These are phyloP conservation scores for Chytriomyces sp. DNA, from an alignment of 192 early-diverging fungal species.

Conservation along the genomic window DNA sequence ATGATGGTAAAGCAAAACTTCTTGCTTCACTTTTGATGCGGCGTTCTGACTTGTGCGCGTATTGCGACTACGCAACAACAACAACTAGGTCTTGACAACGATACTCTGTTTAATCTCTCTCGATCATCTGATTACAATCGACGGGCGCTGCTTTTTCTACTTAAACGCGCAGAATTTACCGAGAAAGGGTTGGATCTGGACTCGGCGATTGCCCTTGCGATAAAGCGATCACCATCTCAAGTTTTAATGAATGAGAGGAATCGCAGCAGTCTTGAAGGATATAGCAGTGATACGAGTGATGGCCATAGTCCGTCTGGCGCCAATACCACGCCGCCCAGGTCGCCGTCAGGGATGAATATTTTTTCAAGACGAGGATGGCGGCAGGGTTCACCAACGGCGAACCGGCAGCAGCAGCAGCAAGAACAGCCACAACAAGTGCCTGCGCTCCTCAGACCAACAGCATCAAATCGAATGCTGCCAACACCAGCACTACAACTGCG, in stretches of 20 bases:
- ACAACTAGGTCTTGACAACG: neutral
- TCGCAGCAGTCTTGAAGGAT: neutral
- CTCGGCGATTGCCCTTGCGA: neutral
- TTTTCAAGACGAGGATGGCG: neutral
- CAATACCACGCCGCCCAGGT: neutral
- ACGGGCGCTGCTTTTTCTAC: neutral
- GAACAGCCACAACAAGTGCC: neutral
- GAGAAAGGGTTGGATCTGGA: neutral
- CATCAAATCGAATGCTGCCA: no score
- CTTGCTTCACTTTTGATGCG: neutral
- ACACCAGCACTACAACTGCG: no score
- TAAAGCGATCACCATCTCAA: neutral
- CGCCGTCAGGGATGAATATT: neutral
- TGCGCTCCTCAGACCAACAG: no score
- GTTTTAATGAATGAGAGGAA: neutral
- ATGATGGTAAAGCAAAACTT: neutral
- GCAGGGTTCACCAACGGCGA: neutral
- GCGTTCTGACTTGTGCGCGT: neutral
- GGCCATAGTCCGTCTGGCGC: neutral
- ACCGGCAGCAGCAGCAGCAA: neutral
- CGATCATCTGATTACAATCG: slow-evolving; percentile 5
- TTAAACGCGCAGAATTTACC: neutral
- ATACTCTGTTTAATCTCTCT: slow-evolving; percentile 6
- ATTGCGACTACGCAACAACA: no score
- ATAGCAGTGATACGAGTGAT: neutral